Percentiles rank a stretch among this genome's conserved stretches.
Evolutionary conservation across 2,329 filamentous ascomycete genomes (phyloP).

Genomic region (Nigrospora oryzae): DNA sequence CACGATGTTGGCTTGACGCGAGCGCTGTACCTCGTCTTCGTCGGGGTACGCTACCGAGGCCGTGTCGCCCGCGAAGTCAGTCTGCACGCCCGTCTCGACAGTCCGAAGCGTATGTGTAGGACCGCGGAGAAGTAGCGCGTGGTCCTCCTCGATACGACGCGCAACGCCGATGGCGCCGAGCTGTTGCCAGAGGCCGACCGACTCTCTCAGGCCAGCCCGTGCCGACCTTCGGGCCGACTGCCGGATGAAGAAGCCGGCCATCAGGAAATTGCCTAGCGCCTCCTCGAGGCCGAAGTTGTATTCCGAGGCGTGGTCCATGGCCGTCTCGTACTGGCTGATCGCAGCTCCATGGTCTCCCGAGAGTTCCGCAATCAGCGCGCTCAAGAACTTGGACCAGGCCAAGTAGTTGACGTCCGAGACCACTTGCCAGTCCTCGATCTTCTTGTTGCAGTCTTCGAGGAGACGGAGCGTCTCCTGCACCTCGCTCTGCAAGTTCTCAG

Average conservation of each 20-base stretch:
- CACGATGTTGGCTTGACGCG: conserved; percentile 32
- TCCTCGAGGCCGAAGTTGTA: conserved; percentile 63
- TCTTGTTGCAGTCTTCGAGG: conserved; percentile 46
- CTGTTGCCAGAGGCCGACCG: conserved; percentile 59
- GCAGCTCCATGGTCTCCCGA: conserved; percentile 46
- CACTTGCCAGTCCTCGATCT: conserved; percentile 55
- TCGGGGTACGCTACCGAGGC: conserved; percentile 43
- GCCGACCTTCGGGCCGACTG: conserved; percentile 59
- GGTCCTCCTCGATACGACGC: conserved; percentile 57
- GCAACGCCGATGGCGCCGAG: conserved; percentile 63
- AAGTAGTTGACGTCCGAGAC: conserved; percentile 65
- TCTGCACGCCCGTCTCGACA: conserved; percentile 59
- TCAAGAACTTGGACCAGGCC: conserved; percentile 58
- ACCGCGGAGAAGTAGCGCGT: conserved; percentile 57
- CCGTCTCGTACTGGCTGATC: conserved; percentile 58
- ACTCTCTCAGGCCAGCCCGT: conserved; percentile 58
- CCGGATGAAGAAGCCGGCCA: conserved; percentile 63
- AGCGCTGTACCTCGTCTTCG: conserved; percentile 29
- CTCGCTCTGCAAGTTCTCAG: conserved; percentile 33
- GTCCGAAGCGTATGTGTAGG: conserved; percentile 50
- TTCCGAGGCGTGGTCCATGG: conserved; percentile 63
- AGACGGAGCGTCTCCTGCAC: conserved; percentile 40
- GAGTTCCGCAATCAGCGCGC: conserved; percentile 61
- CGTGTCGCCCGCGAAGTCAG: conserved; percentile 55
- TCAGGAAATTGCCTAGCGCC: conserved; percentile 63